Percentiles rank a stretch among this genome's conserved stretches.
Conservation (phyloP, 768 basidiomycete genomes). For the Termitomyces sp. region DNA sequence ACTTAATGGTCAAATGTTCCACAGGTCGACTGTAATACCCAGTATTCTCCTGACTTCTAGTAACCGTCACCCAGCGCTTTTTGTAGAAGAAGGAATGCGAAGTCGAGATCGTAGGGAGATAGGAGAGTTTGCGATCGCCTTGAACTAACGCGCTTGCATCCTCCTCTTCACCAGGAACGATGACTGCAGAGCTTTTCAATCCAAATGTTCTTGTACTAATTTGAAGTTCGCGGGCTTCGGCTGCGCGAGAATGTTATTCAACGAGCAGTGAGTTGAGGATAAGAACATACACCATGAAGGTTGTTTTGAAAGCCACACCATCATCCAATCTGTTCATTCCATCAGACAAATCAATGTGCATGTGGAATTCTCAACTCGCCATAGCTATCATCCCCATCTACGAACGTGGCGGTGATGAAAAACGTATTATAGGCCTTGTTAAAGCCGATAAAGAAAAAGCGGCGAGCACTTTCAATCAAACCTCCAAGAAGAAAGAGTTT, state of each 20-base stretch:
- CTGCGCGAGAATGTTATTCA: slow-evolving; percentile 13
- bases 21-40: slow-evolving; percentile 1
- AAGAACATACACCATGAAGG: slow-evolving; percentile 43
- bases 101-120: slow-evolving; percentile 25
- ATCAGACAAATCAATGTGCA: neutral
- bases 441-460: slow-evolving; percentile 31
- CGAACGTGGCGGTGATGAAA: slow-evolving; percentile 47
- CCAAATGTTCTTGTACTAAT: slow-evolving; percentile 35
- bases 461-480: slow-evolving; percentile 42
- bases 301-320: slow-evolving; percentile 51
- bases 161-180: slow-evolving; percentile 22
- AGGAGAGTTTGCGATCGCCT: slow-evolving; percentile 21
- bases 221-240: slow-evolving; percentile 38
- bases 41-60: slow-evolving; percentile 6
- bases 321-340: slow-evolving; percentile 42
- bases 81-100: slow-evolving; percentile 28
- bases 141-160: slow-evolving; percentile 6
- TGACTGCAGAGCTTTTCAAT: slow-evolving; percentile 17
- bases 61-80: slow-evolving; percentile 22
- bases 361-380: slow-evolving; percentile 6
- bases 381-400: slow-evolving; percentile 32
- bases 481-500: slow-evolving; percentile 48
- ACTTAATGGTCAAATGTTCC: slow-evolving; percentile 46
- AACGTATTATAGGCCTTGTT: slow-evolving; percentile 32
- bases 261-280: neutral